A percentile compares a stretch with the other conserved stretches of the same genome.
phyloP scores from a whole-genome alignment of 495 filamentous ascomycete species.

The Neurospora sublineolata region DNA sequence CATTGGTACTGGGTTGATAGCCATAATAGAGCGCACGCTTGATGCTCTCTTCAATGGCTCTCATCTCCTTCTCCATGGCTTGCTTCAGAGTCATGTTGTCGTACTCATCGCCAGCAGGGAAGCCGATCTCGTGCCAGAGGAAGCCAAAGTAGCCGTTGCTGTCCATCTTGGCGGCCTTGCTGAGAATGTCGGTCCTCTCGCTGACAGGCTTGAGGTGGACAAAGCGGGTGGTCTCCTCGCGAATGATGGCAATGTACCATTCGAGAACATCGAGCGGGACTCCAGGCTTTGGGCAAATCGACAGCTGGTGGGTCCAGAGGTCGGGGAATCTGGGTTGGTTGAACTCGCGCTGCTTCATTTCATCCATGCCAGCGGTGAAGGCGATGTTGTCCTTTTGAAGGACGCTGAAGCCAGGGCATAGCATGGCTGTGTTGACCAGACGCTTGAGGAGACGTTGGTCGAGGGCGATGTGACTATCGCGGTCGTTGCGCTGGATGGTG shows the following conservation, averaged over 20 bases:
- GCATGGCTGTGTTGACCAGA: slow-evolving; percentile 44
- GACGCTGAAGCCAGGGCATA: slow-evolving; percentile 54
- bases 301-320: slow-evolving; percentile 30
- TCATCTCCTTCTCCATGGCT: slow-evolving; percentile 26
- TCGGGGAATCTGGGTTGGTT: slow-evolving; percentile 27
- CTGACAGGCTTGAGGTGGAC: slow-evolving; percentile 10
- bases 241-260: slow-evolving; percentile 44
- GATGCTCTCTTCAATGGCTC: slow-evolving; percentile 28
- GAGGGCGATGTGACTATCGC: slow-evolving; percentile 30
- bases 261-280: slow-evolving; percentile 33
- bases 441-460: slow-evolving; percentile 45
- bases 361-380: slow-evolving; percentile 10
- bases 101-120: slow-evolving; percentile 17
- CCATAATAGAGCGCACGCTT: slow-evolving; percentile 13
- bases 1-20: background rate
- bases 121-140: slow-evolving; percentile 29
- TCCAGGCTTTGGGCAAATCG: slow-evolving; percentile 29
- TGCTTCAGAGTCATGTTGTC: slow-evolving; percentile 25
- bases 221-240: slow-evolving; percentile 28
- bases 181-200: slow-evolving; percentile 23
- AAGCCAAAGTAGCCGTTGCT: slow-evolving; percentile 31
- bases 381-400: slow-evolving; percentile 45
- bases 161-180: slow-evolving; percentile 12
- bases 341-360: slow-evolving; percentile 12
- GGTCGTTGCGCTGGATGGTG: slow-evolving; percentile 18